Percentiles rank a stretch among this genome's conserved stretches.
Conservation (phyloP, 805 yeast genomes). For the Starmerella lactis-condensi region DNA sequence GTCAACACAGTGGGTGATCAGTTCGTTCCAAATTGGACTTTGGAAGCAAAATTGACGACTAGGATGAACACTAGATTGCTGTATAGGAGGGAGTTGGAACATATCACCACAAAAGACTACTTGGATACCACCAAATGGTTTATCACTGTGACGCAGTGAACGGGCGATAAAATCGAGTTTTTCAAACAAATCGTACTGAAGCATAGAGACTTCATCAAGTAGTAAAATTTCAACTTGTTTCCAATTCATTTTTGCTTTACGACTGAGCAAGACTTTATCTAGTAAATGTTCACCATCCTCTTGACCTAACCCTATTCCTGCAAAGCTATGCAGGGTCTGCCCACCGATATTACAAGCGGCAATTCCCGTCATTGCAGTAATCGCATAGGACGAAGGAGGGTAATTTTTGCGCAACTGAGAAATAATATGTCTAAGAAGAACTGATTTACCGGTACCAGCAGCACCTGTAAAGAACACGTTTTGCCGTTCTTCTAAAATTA, state of each 20-base stretch:
- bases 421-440: slow-evolving; percentile 56
- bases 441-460: slow-evolving; percentile 96
- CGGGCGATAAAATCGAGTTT: slow-evolving; percentile 59
- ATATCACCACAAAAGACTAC: slow-evolving; percentile 85
- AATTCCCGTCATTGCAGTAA: slow-evolving; percentile 90
- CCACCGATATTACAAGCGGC: slow-evolving; percentile 95
- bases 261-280: slow-evolving; percentile 31
- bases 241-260: slow-evolving; percentile 40
- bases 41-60: slow-evolving; percentile 48
- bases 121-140: slow-evolving; percentile 91
- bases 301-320: slow-evolving; percentile 68
- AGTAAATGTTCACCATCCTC: slow-evolving; percentile 32
- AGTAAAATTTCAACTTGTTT: slow-evolving; percentile 46
- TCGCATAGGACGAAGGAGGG: slow-evolving; percentile 27
- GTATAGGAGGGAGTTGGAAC: slow-evolving; percentile 86
- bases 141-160: slow-evolving; percentile 27
- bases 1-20: slow-evolving; percentile 46
- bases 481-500: slow-evolving; percentile 39
- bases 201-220: slow-evolving; percentile 89
- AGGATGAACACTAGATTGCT: slow-evolving; percentile 19
- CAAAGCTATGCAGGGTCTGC: slow-evolving; percentile 62
- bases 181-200: slow-evolving; percentile 59
- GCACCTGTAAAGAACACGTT: slow-evolving; percentile 88
- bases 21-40: slow-evolving; percentile 45
- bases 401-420: slow-evolving; percentile 29